A percentile compares a stretch with the other conserved stretches of the same genome.
phyloP scores from a whole-genome alignment of 2,329 filamentous ascomycete species.

The Cryoendolithus antarcticus region DNA sequence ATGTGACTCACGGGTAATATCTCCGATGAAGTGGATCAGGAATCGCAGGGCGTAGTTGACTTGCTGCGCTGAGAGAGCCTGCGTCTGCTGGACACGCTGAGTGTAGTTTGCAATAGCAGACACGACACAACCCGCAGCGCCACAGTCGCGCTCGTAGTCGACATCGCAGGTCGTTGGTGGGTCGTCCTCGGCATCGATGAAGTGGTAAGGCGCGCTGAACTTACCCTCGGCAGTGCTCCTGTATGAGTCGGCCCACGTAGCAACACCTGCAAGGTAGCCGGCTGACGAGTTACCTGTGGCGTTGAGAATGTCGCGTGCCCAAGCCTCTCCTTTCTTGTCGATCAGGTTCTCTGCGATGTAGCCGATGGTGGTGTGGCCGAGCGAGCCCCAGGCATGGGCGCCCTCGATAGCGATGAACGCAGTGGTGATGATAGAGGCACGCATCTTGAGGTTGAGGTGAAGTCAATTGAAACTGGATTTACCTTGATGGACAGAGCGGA shows the following conservation, averaged over 20 bases:
- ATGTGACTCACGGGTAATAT: constrained; percentile 38
- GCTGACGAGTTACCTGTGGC: constrained; percentile 25
- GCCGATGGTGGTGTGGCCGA: constrained; percentile 44
- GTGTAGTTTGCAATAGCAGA: constrained; percentile 43
- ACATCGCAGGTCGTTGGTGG: constrained; percentile 38
- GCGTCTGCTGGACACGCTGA: constrained; percentile 23
- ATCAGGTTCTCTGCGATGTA: constrained; percentile 42
- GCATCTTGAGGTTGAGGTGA: too few species aligned
- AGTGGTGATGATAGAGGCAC: too few species aligned
- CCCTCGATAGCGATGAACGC: background rate
- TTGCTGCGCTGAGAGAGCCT: constrained; percentile 19
- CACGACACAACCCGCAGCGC: constrained; percentile 37
- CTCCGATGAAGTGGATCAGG: constrained; percentile 49
- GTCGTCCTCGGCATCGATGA: constrained; percentile 37
- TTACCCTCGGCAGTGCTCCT: constrained; percentile 35
- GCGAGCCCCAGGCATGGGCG: constrained; percentile 36
- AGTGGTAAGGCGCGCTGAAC: constrained; percentile 38
- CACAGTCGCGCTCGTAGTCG: constrained; percentile 40
- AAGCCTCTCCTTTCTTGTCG: constrained; percentile 29
- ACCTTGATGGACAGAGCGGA: too few species aligned
- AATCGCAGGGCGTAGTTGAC: constrained; percentile 36
- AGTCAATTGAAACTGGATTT: too few species aligned
- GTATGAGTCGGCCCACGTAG: constrained; percentile 43
- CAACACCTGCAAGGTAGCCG: constrained; percentile 38
- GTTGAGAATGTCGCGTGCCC: constrained; percentile 32